phyloP scores from a whole-genome alignment of 345 rosid genomes.

The Bretschneidera sinensis region DNA sequence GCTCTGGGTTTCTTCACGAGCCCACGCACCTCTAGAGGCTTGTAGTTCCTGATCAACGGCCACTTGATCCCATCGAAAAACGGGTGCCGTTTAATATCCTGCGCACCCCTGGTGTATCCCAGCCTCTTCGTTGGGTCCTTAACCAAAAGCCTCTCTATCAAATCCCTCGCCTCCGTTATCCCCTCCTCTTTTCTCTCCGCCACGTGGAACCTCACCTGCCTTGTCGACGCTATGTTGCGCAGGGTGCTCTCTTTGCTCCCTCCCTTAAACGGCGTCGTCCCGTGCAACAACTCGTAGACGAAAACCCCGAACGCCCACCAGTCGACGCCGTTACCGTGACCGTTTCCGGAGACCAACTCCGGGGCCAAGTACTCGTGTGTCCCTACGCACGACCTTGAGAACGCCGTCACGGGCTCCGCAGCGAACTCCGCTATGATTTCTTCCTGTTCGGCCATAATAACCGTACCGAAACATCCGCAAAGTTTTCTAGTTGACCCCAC shows the following conservation, averaged over 20 bases:
- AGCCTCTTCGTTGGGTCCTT: slow-evolving; percentile 73
- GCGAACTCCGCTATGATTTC: slow-evolving; percentile 45
- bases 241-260: slow-evolving; percentile 63
- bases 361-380: slow-evolving; percentile 94
- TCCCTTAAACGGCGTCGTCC: slow-evolving; percentile 84
- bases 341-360: slow-evolving; percentile 69
- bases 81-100: slow-evolving; percentile 69
- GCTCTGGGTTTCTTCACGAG: slow-evolving; percentile 37
- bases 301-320: slow-evolving; percentile 97
- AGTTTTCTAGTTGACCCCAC: slow-evolving; percentile 13
- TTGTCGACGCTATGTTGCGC: slow-evolving; percentile 52
- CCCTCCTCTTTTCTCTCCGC: slow-evolving; percentile 39
- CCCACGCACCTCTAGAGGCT: slow-evolving; percentile 67
- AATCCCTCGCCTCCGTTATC: slow-evolving; percentile 51
- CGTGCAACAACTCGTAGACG: slow-evolving; percentile 61
- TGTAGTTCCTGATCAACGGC: slow-evolving; percentile 73
- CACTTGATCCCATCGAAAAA: slow-evolving; percentile 74
- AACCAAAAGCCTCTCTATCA: slow-evolving; percentile 66
- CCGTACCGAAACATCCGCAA: slow-evolving; percentile 26
- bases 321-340: slow-evolving; percentile 88
- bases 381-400: slow-evolving; percentile 74
- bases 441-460: slow-evolving; percentile 16
- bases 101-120: slow-evolving; percentile 72
- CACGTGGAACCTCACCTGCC: slow-evolving; percentile 32
- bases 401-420: slow-evolving; percentile 63